Evolutionary conservation across 2,329 filamentous ascomycete species (phyloP).

Genomic region (Purpureocillium takamizusanense): DNA sequence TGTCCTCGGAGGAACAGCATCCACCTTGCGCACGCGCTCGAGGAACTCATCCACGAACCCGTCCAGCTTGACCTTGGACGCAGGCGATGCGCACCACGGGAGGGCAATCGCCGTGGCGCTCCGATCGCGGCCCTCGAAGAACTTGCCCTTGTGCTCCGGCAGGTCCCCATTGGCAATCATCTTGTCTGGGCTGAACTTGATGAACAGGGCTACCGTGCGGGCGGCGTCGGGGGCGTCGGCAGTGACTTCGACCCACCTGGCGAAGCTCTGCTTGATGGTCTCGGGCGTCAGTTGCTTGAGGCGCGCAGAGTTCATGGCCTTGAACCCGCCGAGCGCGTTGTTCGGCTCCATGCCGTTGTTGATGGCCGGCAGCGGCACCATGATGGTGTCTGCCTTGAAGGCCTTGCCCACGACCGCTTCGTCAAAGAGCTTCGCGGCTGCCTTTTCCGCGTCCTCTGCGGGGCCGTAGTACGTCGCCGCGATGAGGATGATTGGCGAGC

Average conservation of each 20-base stretch:
- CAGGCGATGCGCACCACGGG: slow-evolving; percentile 6
- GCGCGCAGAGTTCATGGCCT: slow-evolving; percentile 15
- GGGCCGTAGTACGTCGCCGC: slow-evolving; percentile 15
- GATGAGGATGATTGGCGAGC: slow-evolving; percentile 18
- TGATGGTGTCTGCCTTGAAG: slow-evolving; percentile 12
- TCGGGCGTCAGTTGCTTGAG: slow-evolving; percentile 7
- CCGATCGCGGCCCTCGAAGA: slow-evolving; percentile 13
- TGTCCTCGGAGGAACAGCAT: slow-evolving; percentile 7
- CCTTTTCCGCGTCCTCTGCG: slow-evolving; percentile 12
- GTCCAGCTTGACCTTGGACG: slow-evolving; percentile 5
- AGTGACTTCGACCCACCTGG: slow-evolving; percentile 14
- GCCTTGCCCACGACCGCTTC: slow-evolving; percentile 9
- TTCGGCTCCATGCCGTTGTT: slow-evolving; percentile 13
- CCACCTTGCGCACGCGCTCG: slow-evolving; percentile 3
- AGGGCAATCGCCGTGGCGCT: slow-evolving; percentile 6
- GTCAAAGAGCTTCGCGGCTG: slow-evolving; percentile 9
- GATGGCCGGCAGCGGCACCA: slow-evolving; percentile 10
- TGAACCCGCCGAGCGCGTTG: slow-evolving; percentile 20
- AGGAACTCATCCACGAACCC: slow-evolving; percentile 7
- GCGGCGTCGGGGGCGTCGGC: slow-evolving; percentile 9
- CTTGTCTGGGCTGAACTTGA: slow-evolving; percentile 8
- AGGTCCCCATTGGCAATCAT: neutral
- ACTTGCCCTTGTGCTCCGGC: slow-evolving; percentile 1
- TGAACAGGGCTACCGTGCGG: slow-evolving; percentile 8
- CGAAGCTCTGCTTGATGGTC: slow-evolving; percentile 12